Evolutionary conservation across 495 filamentous ascomycete genomes (phyloP).

Genomic region (Penicillium bialowiezense): DNA sequence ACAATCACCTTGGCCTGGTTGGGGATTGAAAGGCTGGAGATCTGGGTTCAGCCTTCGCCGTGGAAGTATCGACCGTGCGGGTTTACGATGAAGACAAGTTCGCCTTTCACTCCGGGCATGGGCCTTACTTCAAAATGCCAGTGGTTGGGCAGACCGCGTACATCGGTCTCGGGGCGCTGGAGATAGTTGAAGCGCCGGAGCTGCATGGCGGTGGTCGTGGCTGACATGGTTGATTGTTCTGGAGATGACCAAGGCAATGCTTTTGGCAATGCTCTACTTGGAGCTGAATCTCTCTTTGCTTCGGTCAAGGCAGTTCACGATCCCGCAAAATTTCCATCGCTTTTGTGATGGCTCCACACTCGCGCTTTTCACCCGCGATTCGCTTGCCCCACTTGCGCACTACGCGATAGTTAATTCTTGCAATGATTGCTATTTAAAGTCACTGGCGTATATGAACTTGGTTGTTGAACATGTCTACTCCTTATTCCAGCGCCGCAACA

Average conservation of each 20-base stretch:
- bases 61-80: slow-evolving; percentile 1
- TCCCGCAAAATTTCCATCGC: no score
- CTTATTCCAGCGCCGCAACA: slow-evolving; percentile 18
- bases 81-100: slow-evolving; percentile 3
- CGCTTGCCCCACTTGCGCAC: no score
- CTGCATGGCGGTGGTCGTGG: neutral
- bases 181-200: neutral
- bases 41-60: neutral
- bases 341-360: no score
- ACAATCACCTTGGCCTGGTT: slow-evolving; percentile 6
- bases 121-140: slow-evolving; percentile 2
- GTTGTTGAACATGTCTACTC: neutral
- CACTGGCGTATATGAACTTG: no score
- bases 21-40: neutral
- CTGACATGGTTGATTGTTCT: neutral
- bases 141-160: neutral
- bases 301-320: no score
- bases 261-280: no score
- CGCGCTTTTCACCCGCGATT: no score
- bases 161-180: neutral
- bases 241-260: no score
- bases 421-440: no score
- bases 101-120: neutral
- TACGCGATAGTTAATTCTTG: neutral
- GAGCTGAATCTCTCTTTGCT: no score